phyloP scores from a whole-genome alignment of 257 asterid species.

The Nyctanthes arbortristis region DNA sequence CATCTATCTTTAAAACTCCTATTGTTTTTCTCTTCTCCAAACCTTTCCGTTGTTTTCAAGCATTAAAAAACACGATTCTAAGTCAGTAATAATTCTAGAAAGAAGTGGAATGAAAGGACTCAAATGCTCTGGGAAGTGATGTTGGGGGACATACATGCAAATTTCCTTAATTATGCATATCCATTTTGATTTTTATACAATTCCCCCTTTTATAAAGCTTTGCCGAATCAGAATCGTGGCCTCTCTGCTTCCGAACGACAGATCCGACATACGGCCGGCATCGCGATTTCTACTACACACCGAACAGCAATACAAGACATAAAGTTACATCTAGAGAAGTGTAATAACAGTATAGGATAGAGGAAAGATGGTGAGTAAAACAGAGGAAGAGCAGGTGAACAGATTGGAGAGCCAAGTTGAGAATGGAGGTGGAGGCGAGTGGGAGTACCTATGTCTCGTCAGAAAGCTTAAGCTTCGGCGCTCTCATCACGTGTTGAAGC shows the following conservation, averaged over 20 bases:
- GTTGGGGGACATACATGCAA: neutral
- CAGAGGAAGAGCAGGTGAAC: constrained; percentile 78
- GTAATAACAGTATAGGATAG: neutral
- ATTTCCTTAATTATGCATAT: neutral
- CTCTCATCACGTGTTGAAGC: constrained; percentile 73
- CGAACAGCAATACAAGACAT: neutral
- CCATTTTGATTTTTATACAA: neutral
- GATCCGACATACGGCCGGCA: neutral
- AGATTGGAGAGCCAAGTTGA: constrained; percentile 94
- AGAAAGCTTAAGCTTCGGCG: constrained; percentile 93
- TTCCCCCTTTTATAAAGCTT: neutral
- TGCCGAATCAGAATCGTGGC: neutral
- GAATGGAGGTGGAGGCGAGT: constrained; percentile 94
- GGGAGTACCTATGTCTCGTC: constrained; percentile 94
- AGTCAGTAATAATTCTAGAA: too few species aligned
- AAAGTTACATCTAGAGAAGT: neutral
- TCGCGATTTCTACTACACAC: neutral
- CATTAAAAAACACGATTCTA: too few species aligned
- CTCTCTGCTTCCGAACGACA: neutral
- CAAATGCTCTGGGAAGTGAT: neutral
- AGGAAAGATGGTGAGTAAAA: constrained; percentile 77
- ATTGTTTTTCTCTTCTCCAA: too few species aligned
- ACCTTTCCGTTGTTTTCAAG: too few species aligned
- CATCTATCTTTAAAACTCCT: too few species aligned
- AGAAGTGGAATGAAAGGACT: too few species aligned